Evolutionary conservation across 2,329 filamentous ascomycete genomes (phyloP), one percentile per base, ranked within the genome.

Genomic region (Fusarium sulawesiense): DNA sequence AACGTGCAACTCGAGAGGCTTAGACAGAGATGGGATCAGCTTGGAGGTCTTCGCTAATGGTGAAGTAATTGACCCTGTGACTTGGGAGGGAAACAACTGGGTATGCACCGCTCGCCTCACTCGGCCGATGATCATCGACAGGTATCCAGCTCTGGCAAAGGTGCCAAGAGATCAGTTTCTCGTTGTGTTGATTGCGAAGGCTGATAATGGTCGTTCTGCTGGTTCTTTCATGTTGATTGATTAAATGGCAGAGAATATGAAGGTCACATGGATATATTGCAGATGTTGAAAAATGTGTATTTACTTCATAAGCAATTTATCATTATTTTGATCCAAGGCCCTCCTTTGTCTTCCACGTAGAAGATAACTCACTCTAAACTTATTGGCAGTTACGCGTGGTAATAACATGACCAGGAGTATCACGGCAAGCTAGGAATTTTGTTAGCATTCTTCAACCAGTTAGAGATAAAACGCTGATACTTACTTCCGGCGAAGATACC

Each of bases 141-240:
- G 7, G 18, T 60, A 60, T 1, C 57, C 25, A 0, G 3, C 51
- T 9, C 7, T 58, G 4, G 25, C 32, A 0, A 48, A 47, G 10
- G 42, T 60, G 0, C 53, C 53, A 1, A 58, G 53, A 13, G 53
- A 58, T 27, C 57, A 60, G 8, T 58, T 60, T 13, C 53, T 60
- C 3, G 0, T 60, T 18, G 42, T 58, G 2, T 41, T 60, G 2
- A 0, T 48, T 40, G 25, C 27, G 1, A 58, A 60, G 4, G 20
- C 20, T 7, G 14, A 42, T 1, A 29, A 16, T 27, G 32, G 42
- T 0, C 32, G 53, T 4, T 47, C 42, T 9, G 0, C 20, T 0
- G 57, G 53, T 3, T 27, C 7, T 6, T 32, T 60, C 4, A 32
- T 25, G 2, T 34, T 60, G 3, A 16, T 60, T 11, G 20, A 60